Conservation (phyloP, 2,329 filamentous ascomycete species). For the Exserohilum rostratum region DNA sequence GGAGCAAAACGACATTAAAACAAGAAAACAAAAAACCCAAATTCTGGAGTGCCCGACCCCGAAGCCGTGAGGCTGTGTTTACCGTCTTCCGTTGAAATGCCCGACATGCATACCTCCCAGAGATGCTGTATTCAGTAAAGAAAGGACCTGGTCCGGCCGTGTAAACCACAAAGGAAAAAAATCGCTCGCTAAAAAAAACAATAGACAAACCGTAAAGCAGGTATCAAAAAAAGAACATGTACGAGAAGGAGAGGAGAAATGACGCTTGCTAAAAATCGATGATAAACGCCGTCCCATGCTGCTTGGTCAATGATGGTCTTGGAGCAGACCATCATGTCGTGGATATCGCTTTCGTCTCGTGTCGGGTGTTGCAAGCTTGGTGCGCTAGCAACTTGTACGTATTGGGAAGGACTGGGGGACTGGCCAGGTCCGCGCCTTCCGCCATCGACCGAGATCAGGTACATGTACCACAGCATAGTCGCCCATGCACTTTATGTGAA, state of each 20-base stretch:
- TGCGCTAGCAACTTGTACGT: constrained; percentile 45
- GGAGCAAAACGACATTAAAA: constrained; percentile 48
- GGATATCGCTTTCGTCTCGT: constrained; percentile 55
- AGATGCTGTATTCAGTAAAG: constrained; percentile 49
- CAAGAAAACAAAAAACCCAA: constrained; percentile 46
- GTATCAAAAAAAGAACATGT: constrained; percentile 47
- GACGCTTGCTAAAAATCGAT: constrained; percentile 50
- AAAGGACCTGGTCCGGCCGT: constrained; percentile 49
- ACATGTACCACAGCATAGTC: constrained; percentile 28
- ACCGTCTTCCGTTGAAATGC: constrained; percentile 51
- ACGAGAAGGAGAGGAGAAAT: constrained; percentile 46
- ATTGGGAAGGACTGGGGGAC: constrained; percentile 35
- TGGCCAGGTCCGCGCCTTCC: constrained; percentile 53
- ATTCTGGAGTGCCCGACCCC: constrained; percentile 48
- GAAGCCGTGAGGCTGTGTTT: constrained; percentile 53
- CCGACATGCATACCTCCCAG: constrained; percentile 53
- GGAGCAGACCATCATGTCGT: constrained; percentile 48
- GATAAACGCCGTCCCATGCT: constrained; percentile 63
- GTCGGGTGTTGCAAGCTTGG: constrained; percentile 48
- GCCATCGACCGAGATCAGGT: constrained; percentile 35
- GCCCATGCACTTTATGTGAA: constrained; percentile 70
- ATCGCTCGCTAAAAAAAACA: constrained; percentile 52
- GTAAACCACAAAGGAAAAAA: constrained; percentile 37
- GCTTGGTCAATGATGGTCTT: constrained; percentile 49
- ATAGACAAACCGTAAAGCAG: constrained; percentile 48